phyloP scores from a whole-genome alignment of 1,284 basidiomycete species.

The Puccinia triticina region DNA sequence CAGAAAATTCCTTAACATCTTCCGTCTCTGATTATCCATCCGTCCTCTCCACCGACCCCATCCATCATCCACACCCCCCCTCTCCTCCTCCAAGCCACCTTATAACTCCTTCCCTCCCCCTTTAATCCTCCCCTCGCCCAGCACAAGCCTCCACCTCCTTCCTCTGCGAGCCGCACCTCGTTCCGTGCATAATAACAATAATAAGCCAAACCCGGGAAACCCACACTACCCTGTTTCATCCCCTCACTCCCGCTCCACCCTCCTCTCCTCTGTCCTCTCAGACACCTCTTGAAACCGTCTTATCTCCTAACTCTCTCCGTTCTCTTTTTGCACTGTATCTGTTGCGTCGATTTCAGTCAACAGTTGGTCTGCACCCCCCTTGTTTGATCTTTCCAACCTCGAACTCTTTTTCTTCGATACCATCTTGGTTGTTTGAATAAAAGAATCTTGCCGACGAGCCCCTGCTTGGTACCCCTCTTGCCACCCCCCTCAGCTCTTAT shows the following conservation, averaged over 20 bases:
- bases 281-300: not conserved
- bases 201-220: not conserved
- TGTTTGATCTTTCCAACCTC: not conserved
- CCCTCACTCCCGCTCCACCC: not conserved
- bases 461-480: not conserved
- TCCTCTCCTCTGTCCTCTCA: not conserved
- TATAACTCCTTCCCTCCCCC: not conserved
- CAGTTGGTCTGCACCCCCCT: not conserved
- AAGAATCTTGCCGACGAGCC: too few relatives aligned
- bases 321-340: not conserved
- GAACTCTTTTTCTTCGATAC: too few relatives aligned
- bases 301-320: not conserved
- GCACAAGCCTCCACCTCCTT: not conserved
- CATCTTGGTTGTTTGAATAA: too few relatives aligned
- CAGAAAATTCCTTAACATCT: constrained; percentile 9
- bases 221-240: constrained; percentile 9
- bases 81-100: not conserved
- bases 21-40: constrained; percentile 2
- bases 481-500: not conserved
- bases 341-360: not conserved
- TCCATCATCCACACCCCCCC: not conserved
- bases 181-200: too few relatives aligned
- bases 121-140: not conserved
- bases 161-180: not conserved
- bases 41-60: not conserved